Base-by-base conservation (phyloP, 176 grass and related monocot genomes). In the Miscanthus lutarioriparius region DNA sequence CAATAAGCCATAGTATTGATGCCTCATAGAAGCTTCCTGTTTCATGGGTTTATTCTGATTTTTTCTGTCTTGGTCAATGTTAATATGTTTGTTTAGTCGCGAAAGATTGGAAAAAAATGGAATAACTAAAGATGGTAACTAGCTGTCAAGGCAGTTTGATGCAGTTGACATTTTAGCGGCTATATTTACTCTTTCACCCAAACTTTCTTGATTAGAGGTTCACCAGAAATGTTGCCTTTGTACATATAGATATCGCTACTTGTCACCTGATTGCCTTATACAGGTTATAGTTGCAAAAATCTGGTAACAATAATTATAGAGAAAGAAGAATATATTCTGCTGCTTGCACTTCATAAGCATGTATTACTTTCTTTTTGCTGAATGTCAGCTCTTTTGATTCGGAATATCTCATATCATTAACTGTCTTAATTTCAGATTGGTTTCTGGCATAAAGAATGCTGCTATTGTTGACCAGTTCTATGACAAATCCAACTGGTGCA, bases 401-500 rank as follows among this genome's bases (percentile, higher is more conserved):
- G 33, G 8, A 82, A 40, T 78, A 79, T 92, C 33, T 82, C 66
- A 64, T 77, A 12, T 28, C 26, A 77, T 66, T 64, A 41, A 22
- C 10, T 73, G 28, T 64, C 49, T 64, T 87, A 22, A 15, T 92
- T 94, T 80, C 83, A 98, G 93, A 80, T 92, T 98, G 59, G 91
- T 94, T 90, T 84, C 91, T 83, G 89, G 89, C 27, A 92, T 98
- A 83, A 83, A 90, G 63, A 89, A 92, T 85, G 83, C 91, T 48
- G 35, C 80, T 78, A 79, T 94, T 78, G 81, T 86, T 11, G 91
- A 98, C 53, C 91, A 98, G 48, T 95, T 95, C 69, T 98, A 94
- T 62, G 96, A 98, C 86, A 98, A 95, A 90, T 98, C 96, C 45
- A 98, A 98, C 88, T 98, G 93, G 96, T 98, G 96, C 86, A 84